phyloP scores from a whole-genome alignment of 192 early-diverging fungal genomes.

The Linnemannia elongata region DNA sequence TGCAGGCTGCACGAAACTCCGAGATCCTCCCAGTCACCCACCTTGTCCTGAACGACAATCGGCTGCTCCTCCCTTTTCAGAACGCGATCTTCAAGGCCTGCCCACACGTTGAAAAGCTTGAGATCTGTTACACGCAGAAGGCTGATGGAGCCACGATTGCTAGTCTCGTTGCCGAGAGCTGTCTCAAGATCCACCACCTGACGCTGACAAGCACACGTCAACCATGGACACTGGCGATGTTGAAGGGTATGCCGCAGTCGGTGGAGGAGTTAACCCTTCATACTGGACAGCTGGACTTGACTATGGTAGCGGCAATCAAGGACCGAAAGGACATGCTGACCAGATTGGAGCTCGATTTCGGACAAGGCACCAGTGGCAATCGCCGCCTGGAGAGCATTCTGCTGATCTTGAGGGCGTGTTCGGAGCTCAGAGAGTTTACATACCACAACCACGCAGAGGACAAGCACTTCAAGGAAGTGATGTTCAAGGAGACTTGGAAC shows the following conservation, averaged over 20 bases:
- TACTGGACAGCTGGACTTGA: neutral
- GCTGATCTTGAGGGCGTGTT: neutral
- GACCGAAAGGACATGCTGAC: neutral
- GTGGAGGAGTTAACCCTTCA: neutral
- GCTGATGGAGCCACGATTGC: neutral
- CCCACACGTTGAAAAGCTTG: neutral
- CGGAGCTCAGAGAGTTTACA: neutral
- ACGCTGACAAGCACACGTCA: neutral
- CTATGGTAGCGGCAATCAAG: neutral
- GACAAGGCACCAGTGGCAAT: neutral
- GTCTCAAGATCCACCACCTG: neutral
- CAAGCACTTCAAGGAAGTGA: conserved; percentile 56
- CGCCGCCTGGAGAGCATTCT: neutral
- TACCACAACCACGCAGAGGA: neutral
- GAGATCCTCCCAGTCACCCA: neutral
- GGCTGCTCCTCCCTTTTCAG: neutral
- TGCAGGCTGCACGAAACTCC: too few species aligned
- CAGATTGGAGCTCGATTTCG: neutral
- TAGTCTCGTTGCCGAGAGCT: neutral
- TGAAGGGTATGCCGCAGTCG: neutral
- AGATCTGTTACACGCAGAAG: neutral
- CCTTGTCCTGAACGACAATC: neutral
- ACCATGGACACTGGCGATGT: neutral
- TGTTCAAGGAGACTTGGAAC: conserved; percentile 34
- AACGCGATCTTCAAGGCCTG: neutral